phyloP scores from a whole-genome alignment of 257 asterid species.

The Gentiana dahurica region DNA sequence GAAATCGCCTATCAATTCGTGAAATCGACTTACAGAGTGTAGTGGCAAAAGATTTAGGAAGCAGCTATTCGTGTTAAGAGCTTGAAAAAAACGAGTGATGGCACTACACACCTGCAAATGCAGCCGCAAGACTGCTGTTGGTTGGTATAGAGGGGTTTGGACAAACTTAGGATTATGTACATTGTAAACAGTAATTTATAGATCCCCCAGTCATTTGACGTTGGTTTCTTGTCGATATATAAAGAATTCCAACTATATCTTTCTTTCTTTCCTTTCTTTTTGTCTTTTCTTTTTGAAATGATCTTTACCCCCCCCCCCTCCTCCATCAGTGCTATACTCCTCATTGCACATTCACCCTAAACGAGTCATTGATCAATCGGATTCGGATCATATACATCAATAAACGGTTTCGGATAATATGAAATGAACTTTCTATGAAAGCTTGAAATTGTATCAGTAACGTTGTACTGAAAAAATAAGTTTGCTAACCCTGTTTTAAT shows the following conservation, averaged over 20 bases:
- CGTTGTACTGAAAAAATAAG: no score
- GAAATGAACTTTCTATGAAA: no score
- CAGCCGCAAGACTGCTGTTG: constrained; percentile 16
- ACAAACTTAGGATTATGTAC: constrained; percentile 3
- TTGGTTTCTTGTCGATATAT: constrained; percentile 5
- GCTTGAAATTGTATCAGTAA: no score
- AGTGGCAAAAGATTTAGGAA: neutral
- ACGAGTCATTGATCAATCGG: no score
- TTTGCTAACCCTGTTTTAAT: no score
- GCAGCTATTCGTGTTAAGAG: neutral
- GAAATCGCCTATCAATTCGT: neutral
- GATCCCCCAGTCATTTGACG: neutral
- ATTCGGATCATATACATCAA: no score
- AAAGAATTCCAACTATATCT: neutral
- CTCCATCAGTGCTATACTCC: no score
- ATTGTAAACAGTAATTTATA: constrained; percentile 2
- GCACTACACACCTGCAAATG: constrained; percentile 5
- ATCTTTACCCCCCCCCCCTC: no score
- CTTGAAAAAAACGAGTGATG: constrained; percentile 2
- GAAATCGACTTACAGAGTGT: neutral
- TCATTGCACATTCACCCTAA: no score
- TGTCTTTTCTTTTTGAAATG: no score
- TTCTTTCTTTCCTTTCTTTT: no score
- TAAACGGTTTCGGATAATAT: no score
- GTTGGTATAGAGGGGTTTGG: constrained; percentile 4